These are phyloP conservation scores for Pseudozyma flocculosa DNA, from an alignment of 1,284 basidiomycete genomes.

Conservation along the genomic window DNA sequence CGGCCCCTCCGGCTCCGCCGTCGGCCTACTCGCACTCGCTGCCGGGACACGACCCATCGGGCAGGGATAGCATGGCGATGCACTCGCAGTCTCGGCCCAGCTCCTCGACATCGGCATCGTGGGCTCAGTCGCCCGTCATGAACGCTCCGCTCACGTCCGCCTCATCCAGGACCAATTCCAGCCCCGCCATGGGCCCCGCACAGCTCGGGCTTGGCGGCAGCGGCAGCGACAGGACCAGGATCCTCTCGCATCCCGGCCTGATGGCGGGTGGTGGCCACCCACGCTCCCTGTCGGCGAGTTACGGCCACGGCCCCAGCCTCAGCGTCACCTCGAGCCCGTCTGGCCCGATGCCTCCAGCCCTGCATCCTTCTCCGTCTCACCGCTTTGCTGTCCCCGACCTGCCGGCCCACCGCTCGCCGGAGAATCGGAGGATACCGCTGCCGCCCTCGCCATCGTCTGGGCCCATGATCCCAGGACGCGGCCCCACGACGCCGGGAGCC, in stretches of 20 bases:
- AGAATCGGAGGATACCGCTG: slow-evolving; percentile 17
- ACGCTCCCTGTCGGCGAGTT: slow-evolving; percentile 15
- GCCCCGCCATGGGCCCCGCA: slow-evolving; percentile 13
- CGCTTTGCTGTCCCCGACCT: slow-evolving; percentile 31
- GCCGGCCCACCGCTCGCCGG: slow-evolving; percentile 24
- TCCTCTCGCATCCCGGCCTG: neutral
- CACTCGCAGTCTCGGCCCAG: neutral
- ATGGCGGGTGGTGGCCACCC: slow-evolving; percentile 1
- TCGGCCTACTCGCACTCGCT: neutral
- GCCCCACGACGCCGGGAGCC: neutral
- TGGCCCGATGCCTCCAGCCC: slow-evolving; percentile 7
- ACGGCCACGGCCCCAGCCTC: slow-evolving; percentile 1
- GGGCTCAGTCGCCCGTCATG: neutral
- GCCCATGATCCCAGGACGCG: neutral
- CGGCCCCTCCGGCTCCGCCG: neutral
- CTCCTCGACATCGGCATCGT: neutral
- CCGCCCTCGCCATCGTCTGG: slow-evolving; percentile 16
- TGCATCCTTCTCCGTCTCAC: slow-evolving; percentile 36
- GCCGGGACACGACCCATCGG: neutral
- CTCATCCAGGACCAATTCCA: slow-evolving; percentile 16
- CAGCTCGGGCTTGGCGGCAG: slow-evolving; percentile 5
- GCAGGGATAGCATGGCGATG: neutral
- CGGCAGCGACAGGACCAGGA: neutral
- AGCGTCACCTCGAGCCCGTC: slow-evolving; percentile 33
- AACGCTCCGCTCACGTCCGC: neutral